phyloP scores from a whole-genome alignment of 2,329 filamentous ascomycete species.

The Aspergillus cejpii region DNA sequence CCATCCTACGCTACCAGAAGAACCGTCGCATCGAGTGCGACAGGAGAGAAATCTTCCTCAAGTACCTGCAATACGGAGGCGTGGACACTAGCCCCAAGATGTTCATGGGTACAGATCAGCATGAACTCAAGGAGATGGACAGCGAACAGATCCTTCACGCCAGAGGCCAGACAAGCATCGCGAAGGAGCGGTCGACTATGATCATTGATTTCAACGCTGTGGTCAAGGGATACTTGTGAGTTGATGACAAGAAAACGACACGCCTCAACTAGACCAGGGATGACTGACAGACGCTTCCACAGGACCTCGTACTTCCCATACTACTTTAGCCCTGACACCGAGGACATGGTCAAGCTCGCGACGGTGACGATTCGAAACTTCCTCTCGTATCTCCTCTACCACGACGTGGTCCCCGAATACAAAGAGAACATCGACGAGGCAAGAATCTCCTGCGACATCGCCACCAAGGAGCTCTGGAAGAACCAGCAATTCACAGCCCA shows the following conservation, averaged over 20 bases:
- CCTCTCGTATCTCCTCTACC: conserved; percentile 75
- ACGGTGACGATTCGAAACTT: conserved; percentile 74
- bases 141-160: conserved; percentile 59
- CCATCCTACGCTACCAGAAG: conserved; percentile 71
- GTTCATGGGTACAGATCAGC: conserved; percentile 58
- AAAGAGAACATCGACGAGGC: conserved; percentile 60
- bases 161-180: conserved; percentile 45
- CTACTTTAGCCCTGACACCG: conserved; percentile 51
- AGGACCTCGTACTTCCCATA: conserved; percentile 54
- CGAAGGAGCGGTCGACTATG: conserved; percentile 59
- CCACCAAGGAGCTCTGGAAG: conserved; percentile 60
- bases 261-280: not conserved
- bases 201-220: conserved; percentile 73
- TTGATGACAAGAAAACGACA: not conserved
- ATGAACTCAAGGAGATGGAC: conserved; percentile 57
- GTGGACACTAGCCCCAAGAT: conserved; percentile 57
- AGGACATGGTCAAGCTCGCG: conserved; percentile 51
- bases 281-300: conserved; percentile 6
- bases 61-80: conserved; percentile 77
- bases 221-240: conserved; percentile 70
- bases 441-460: conserved; percentile 58
- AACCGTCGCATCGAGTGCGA: conserved; percentile 65
- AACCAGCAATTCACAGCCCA: conserved; percentile 46
- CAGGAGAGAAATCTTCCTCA: conserved; percentile 61
- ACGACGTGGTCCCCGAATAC: conserved; percentile 82